phyloP scores from a whole-genome alignment of 2,329 filamentous ascomycete genomes.

The Colletotrichum scovillei region DNA sequence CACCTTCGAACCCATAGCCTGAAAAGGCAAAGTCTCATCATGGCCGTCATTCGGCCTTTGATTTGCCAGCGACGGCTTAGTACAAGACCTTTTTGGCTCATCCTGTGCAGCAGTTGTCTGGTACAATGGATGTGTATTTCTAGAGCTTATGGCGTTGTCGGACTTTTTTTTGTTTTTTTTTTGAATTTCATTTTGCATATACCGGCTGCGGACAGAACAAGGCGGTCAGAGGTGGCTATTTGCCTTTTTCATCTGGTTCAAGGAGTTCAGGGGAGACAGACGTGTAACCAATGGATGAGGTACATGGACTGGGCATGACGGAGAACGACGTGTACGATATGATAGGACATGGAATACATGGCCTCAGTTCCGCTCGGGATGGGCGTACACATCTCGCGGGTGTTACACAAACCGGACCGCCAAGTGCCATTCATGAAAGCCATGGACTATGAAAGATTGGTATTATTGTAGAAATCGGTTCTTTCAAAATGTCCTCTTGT shows the following conservation, averaged over 20 bases:
- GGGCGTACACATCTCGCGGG: not conserved
- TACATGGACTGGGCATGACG: too few species aligned
- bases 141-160: conserved; percentile 11
- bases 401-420: not conserved
- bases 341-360: not conserved
- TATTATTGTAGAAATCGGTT: too few species aligned
- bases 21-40: not conserved
- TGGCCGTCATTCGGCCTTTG: not conserved
- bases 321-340: not conserved
- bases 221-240: not conserved
- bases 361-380: not conserved
- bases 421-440: not conserved
- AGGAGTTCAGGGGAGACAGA: not conserved
- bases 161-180: not conserved
- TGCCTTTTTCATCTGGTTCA: not conserved
- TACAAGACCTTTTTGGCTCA: too few species aligned
- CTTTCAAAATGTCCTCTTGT: too few species aligned
- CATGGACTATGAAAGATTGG: too few species aligned
- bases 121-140: not conserved
- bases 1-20: not conserved
- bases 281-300: not conserved
- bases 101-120: not conserved
- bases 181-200: not conserved
- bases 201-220: not conserved
- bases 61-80: too few species aligned